A percentile compares a stretch with the other conserved stretches of the same genome.
These are phyloP conservation scores for Ganoderma lingzhi DNA, from an alignment of 1,284 basidiomycete genomes.

Conservation along the genomic window DNA sequence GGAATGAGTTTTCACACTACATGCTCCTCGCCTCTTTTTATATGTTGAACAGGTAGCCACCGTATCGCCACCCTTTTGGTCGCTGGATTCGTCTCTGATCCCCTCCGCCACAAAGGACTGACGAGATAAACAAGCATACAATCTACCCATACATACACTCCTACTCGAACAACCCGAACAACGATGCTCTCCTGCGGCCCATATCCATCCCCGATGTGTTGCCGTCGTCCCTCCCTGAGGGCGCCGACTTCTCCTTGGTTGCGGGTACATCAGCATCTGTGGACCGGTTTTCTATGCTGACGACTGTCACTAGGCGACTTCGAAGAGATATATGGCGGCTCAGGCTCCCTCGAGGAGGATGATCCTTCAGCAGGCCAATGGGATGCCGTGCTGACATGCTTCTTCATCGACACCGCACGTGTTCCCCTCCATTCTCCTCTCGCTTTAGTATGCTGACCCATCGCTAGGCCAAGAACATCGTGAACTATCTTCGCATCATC, in stretches of 20 bases:
- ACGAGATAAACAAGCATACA: constrained; percentile 69
- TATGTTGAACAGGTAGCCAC: constrained; percentile 58
- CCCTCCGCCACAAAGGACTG: constrained; percentile 58
- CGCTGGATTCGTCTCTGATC: constrained; percentile 15
- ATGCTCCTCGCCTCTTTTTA: constrained; percentile 90
- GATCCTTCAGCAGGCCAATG: constrained; percentile 81
- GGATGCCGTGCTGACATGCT: constrained; percentile 94
- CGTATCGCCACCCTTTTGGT: constrained; percentile 16
- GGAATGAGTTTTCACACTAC: constrained; percentile 94
- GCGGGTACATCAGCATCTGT: constrained; percentile 59
- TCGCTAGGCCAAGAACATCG: constrained; percentile 85
- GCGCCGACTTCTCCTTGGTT: constrained; percentile 69
- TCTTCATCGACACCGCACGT: constrained; percentile 94
- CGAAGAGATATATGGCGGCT: constrained; percentile 86
- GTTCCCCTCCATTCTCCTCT: not conserved
- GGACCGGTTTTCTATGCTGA: not conserved
- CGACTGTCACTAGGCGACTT: constrained; percentile 73
- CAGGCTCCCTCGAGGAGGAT: constrained; percentile 48
- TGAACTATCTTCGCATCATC: constrained; percentile 89
- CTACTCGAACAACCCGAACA: constrained; percentile 82
- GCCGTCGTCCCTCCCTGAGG: constrained; percentile 73
- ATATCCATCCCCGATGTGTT: constrained; percentile 86
- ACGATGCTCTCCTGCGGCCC: constrained; percentile 67
- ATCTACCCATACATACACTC: constrained; percentile 92
- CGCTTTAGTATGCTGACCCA: not conserved